Evolutionary conservation across 176 grass and related monocot genomes (phyloP).

Genomic region (Cymbopogon citratus): DNA sequence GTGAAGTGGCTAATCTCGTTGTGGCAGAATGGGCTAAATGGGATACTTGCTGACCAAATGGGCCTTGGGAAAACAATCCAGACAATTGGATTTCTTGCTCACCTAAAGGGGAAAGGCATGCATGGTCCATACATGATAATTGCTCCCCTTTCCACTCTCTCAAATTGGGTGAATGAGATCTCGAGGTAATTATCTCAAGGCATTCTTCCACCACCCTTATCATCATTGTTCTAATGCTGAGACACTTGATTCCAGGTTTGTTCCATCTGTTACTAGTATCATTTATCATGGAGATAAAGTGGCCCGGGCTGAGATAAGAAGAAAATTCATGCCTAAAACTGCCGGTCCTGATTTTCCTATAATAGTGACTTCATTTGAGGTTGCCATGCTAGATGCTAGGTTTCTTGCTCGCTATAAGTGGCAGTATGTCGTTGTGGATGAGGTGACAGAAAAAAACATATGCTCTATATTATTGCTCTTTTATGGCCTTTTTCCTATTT

Average conservation of each 20-base stretch:
- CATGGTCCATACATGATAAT: slow-evolving; percentile 92
- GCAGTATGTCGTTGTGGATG: slow-evolving; percentile 94
- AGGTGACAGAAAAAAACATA: slow-evolving; percentile 41
- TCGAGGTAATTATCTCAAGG: slow-evolving; percentile 48
- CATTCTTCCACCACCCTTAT: not conserved
- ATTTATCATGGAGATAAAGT: slow-evolving; percentile 82
- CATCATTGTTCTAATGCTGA: slow-evolving; percentile 19
- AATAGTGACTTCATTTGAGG: slow-evolving; percentile 82
- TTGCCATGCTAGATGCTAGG: slow-evolving; percentile 73
- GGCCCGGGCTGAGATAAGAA: slow-evolving; percentile 65
- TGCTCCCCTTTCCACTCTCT: slow-evolving; percentile 94
- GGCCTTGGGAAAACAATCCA: slow-evolving; percentile 98
- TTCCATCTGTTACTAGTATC: slow-evolving; percentile 63
- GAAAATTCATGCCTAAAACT: slow-evolving; percentile 67
- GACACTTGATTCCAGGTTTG: slow-evolving; percentile 58
- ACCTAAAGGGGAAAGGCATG: slow-evolving; percentile 87
- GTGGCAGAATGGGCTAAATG: slow-evolving; percentile 97
- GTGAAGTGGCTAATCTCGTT: slow-evolving; percentile 97
- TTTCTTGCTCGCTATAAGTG: slow-evolving; percentile 71
- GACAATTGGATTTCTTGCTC: slow-evolving; percentile 92
- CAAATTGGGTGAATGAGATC: slow-evolving; percentile 89
- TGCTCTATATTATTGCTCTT: slow-evolving; percentile 5
- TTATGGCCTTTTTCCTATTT: not conserved
- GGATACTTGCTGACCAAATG: slow-evolving; percentile 97
- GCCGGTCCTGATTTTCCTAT: slow-evolving; percentile 65